Percentiles rank a stretch among this genome's conserved stretches.
Conservation (phyloP, 257 asterid species). For the Cinchona pubescens region DNA sequence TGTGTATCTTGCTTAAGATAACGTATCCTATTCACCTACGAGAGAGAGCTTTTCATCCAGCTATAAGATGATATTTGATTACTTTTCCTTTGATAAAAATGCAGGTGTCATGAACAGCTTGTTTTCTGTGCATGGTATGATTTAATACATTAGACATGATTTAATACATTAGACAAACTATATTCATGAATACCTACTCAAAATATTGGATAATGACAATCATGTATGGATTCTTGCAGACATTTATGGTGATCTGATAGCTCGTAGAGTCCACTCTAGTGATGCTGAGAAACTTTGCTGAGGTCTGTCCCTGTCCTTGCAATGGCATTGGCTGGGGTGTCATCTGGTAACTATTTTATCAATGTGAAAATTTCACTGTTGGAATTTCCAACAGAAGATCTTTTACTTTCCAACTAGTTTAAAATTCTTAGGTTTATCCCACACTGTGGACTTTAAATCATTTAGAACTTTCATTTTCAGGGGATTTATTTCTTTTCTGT, state of each 20-base stretch:
- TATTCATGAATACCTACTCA: background rate
- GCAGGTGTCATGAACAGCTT: slow-evolving; percentile 50
- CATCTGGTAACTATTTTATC: slow-evolving; percentile 30
- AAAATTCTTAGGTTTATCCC: too few species aligned
- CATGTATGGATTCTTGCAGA: slow-evolving; percentile 23
- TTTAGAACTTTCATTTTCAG: slow-evolving; percentile 21
- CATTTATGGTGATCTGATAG: slow-evolving; percentile 38
- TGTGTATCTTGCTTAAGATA: background rate
- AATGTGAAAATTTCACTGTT: too few species aligned
- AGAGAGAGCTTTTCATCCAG: background rate
- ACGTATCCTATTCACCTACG: background rate
- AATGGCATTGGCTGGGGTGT: slow-evolving; percentile 48
- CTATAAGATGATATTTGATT: background rate
- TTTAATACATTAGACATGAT: background rate
- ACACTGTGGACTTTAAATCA: background rate
- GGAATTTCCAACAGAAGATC: background rate
- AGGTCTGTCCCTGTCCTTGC: slow-evolving; percentile 47
- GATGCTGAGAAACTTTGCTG: slow-evolving; percentile 48
- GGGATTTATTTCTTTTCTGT: slow-evolving; percentile 47
- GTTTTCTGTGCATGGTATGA: slow-evolving; percentile 40
- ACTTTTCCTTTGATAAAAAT: slow-evolving; percentile 8
- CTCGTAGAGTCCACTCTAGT: slow-evolving; percentile 37
- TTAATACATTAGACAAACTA: too few species aligned
- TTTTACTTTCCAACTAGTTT: background rate
- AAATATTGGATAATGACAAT: background rate